These are phyloP conservation scores for Begonia peltatifolia DNA, from an alignment of 306 rosid species.

Conservation along the genomic window DNA sequence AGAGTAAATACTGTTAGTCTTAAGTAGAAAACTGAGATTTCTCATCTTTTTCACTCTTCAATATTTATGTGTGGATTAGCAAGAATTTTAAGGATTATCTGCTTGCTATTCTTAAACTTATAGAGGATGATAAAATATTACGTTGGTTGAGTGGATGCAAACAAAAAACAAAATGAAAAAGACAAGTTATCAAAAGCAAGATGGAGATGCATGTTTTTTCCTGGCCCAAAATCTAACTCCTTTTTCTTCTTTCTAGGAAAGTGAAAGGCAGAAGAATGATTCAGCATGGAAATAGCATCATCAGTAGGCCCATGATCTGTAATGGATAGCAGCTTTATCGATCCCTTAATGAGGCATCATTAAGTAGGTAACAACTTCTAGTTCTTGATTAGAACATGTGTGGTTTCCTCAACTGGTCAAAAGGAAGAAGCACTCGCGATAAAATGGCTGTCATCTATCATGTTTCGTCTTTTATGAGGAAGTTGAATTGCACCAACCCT, in stretches of 20 bases:
- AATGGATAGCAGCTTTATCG: too few relatives aligned
- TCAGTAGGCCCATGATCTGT: neutral
- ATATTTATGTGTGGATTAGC: too few relatives aligned
- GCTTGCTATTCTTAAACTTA: too few relatives aligned
- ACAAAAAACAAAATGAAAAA: neutral
- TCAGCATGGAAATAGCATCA: neutral
- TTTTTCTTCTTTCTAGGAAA: slow-evolving; percentile 12
- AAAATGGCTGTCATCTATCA: neutral
- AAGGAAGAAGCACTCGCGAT: neutral
- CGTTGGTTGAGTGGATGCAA: slow-evolving; percentile 1
- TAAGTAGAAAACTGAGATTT: too few relatives aligned
- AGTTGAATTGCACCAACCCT: too few relatives aligned
- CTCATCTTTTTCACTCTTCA: too few relatives aligned
- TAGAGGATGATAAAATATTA: neutral
- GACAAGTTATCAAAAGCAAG: too few relatives aligned
- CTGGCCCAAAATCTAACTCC: neutral
- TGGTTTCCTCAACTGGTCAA: slow-evolving; percentile 16
- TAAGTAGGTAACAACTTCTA: slow-evolving; percentile 19
- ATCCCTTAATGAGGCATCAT: slow-evolving; percentile 21
- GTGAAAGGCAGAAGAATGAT: slow-evolving; percentile 1
- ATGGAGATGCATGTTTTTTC: too few relatives aligned
- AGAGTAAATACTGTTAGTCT: too few relatives aligned
- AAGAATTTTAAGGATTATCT: too few relatives aligned
- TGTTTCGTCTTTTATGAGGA: too few relatives aligned
- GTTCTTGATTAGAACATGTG: slow-evolving; percentile 21